These are phyloP conservation scores for Auricularia cornea DNA, from an alignment of 768 basidiomycete genomes.

Conservation along the genomic window DNA sequence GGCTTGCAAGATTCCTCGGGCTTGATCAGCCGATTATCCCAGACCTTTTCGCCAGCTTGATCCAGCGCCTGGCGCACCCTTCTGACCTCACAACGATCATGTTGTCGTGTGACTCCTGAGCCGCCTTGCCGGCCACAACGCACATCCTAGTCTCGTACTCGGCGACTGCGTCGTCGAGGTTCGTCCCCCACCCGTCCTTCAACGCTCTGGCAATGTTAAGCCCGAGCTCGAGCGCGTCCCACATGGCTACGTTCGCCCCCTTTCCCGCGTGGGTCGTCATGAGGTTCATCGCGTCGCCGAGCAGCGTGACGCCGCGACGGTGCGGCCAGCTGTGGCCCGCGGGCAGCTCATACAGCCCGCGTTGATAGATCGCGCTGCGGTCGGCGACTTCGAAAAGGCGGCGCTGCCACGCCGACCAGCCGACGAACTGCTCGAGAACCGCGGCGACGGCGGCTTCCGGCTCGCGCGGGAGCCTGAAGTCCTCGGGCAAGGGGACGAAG, in stretches of 20 bases:
- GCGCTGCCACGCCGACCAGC: not conserved
- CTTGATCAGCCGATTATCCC: no score
- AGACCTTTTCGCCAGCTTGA: no score
- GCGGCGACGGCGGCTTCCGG: not conserved
- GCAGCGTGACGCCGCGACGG: slow-evolving; percentile 9
- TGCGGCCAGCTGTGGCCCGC: slow-evolving; percentile 5
- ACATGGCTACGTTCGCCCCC: slow-evolving; percentile 30
- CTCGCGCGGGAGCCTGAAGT: not conserved
- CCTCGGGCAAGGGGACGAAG: not conserved
- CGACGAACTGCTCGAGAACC: not conserved
- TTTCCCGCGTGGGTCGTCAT: slow-evolving; percentile 30
- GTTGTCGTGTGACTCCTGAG: no score
- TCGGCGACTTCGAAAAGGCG: not conserved
- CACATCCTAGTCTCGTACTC: not conserved
- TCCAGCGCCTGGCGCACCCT: no score
- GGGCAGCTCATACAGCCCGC: slow-evolving; percentile 6
- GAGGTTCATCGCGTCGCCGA: slow-evolving; percentile 32
- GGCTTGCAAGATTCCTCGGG: no score
- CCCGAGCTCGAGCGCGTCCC: slow-evolving; percentile 15
- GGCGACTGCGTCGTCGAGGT: not conserved
- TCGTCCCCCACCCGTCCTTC: not conserved
- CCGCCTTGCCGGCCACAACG: no score
- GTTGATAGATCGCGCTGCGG: not conserved
- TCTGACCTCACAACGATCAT: no score
- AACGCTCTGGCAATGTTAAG: not conserved